Evolutionary conservation across 352 stramenopile species (phyloP).

Genomic region (Aphanomyces cochlioides): DNA sequence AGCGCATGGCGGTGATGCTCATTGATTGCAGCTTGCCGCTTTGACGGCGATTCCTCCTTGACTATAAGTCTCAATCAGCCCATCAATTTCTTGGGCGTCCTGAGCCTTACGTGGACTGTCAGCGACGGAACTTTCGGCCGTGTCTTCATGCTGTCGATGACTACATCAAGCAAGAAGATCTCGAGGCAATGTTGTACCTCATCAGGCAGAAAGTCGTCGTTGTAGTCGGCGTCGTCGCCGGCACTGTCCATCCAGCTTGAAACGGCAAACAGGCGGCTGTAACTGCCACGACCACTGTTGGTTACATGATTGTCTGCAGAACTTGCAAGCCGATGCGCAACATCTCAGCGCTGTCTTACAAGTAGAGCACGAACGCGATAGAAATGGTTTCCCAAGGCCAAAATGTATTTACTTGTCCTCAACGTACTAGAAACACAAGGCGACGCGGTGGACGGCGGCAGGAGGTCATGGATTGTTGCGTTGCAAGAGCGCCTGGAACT

Average conservation of each 20-base stretch:
- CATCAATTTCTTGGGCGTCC: neutral
- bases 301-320: too few species aligned
- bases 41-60: neutral
- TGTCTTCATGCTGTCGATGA: neutral
- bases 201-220: conserved; percentile 16
- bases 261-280: too few species aligned
- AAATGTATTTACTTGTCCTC: too few species aligned
- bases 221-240: conserved; percentile 9
- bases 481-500: conserved; percentile 80
- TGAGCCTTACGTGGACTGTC: neutral
- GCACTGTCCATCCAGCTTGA: neutral
- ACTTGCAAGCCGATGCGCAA: too few species aligned
- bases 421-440: too few species aligned
- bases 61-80: neutral
- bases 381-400: too few species aligned
- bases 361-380: too few species aligned
- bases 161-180: neutral
- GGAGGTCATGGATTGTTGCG: conserved; percentile 34
- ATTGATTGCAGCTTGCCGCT: conserved; percentile 11
- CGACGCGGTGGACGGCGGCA: too few species aligned
- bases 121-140: neutral
- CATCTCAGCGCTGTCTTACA: too few species aligned
- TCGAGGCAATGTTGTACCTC: neutral
- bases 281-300: too few species aligned
- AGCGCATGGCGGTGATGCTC: neutral